A percentile compares a stretch with the other conserved stretches of the same genome.
Conservation (phyloP, 345 rosid species). For the Lepidium africanum region DNA sequence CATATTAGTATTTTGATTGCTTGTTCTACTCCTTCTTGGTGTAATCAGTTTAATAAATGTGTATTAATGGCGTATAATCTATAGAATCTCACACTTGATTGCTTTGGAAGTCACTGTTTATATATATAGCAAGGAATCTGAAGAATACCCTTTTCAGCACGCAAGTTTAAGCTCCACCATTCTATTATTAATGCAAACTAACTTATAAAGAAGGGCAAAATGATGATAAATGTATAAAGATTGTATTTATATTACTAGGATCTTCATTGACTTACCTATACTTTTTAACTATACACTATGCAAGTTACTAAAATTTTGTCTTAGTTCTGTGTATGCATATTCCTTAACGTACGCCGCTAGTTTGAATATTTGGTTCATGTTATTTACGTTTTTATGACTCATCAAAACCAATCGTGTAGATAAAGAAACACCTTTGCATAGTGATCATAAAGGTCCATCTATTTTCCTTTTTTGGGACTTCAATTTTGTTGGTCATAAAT, state of each 20-base stretch:
- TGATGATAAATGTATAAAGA: background rate
- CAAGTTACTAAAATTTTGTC: background rate
- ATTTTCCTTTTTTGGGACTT: background rate
- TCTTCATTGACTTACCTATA: constrained; percentile 3
- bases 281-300: background rate
- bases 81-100: constrained; percentile 3
- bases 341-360: constrained; percentile 21
- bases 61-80: constrained; percentile 11
- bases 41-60: background rate
- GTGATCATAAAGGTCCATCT: constrained; percentile 15
- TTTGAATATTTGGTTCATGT: background rate
- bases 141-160: background rate
- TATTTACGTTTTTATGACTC: background rate
- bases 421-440: background rate
- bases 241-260: background rate
- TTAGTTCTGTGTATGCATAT: background rate
- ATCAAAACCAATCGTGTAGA: background rate
- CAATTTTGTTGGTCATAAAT: background rate
- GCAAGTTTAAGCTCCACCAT: background rate
- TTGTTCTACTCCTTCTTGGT: background rate
- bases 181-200: background rate
- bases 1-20: background rate
- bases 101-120: constrained; percentile 13
- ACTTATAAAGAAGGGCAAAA: background rate
- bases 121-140: constrained; percentile 5